Conservation (phyloP, 345 rosid species). For the Pseudoturritis turrita region DNA sequence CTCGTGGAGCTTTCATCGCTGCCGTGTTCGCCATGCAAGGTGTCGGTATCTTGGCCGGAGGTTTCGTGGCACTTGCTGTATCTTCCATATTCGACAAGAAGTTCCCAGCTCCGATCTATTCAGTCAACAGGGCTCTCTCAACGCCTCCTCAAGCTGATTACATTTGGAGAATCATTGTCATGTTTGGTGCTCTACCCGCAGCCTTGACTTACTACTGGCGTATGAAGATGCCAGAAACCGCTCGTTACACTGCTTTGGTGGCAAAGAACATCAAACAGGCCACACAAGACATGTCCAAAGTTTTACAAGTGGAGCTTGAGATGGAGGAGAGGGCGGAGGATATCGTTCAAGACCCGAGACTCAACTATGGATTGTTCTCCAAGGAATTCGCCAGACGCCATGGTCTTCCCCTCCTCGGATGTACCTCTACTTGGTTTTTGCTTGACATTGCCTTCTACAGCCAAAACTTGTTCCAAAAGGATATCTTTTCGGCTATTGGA, state of each 20-base stretch:
- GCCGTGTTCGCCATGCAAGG: constrained; percentile 89
- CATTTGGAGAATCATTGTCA: constrained; percentile 56
- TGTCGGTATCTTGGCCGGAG: constrained; percentile 64
- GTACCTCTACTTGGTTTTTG: constrained; percentile 26
- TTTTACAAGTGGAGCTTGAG: constrained; percentile 54
- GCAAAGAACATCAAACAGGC: constrained; percentile 64
- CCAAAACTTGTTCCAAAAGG: constrained; percentile 63
- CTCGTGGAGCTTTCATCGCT: constrained; percentile 74
- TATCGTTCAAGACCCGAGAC: not conserved
- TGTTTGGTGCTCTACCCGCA: constrained; percentile 73
- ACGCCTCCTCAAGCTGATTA: constrained; percentile 57
- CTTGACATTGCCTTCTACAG: constrained; percentile 63
- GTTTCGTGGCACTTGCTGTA: constrained; percentile 43
- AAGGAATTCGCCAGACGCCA: constrained; percentile 38
- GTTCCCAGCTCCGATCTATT: constrained; percentile 41
- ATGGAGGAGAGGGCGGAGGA: constrained; percentile 43
- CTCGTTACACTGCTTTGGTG: constrained; percentile 71
- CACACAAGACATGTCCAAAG: constrained; percentile 66
- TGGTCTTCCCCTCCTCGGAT: constrained; percentile 24
- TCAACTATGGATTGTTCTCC: constrained; percentile 48
- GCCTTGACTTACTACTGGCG: constrained; percentile 60
- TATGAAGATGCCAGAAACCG: constrained; percentile 84
- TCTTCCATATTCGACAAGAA: constrained; percentile 33
- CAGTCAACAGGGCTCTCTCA: constrained; percentile 34
- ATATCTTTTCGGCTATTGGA: constrained; percentile 54